phyloP scores from a whole-genome alignment of 164 flowering plant species.

The Macadamia tetraphylla region DNA sequence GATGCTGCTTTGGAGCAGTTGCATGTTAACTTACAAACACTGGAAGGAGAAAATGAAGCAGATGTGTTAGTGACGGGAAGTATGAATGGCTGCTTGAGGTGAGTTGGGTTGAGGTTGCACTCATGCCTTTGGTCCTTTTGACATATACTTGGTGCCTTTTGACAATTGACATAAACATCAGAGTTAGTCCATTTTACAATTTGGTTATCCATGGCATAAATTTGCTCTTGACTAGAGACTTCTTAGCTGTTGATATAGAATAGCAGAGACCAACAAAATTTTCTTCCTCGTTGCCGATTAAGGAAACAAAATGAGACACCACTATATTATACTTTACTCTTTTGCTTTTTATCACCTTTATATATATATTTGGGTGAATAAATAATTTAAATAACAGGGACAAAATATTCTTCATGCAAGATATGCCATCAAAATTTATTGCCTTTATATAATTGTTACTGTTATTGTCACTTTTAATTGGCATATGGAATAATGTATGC shows the following conservation, averaged over 20 bases:
- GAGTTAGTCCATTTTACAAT: not conserved
- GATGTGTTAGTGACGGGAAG: constrained; percentile 51
- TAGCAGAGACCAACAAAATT: not conserved
- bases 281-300: no score
- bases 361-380: no score
- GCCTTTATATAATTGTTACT: not conserved
- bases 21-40: constrained; percentile 34
- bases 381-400: no score
- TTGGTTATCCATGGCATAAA: not conserved
- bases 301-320: no score
- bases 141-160: not conserved
- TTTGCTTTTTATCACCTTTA: no score
- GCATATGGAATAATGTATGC: not conserved
- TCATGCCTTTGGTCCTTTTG: no score
- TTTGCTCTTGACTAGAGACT: not conserved
- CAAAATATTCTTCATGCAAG: no score
- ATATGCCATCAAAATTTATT: no score
- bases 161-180: not conserved
- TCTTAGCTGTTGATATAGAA: not conserved
- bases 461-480: not conserved
- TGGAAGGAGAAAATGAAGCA: constrained; percentile 35
- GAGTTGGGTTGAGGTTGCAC: constrained; percentile 1
- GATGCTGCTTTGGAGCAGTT: constrained; percentile 55
- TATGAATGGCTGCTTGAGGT: constrained; percentile 47
- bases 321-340: no score